Conservation (phyloP, 495 filamentous ascomycete species). For the Tuber melanosporum region DNA sequence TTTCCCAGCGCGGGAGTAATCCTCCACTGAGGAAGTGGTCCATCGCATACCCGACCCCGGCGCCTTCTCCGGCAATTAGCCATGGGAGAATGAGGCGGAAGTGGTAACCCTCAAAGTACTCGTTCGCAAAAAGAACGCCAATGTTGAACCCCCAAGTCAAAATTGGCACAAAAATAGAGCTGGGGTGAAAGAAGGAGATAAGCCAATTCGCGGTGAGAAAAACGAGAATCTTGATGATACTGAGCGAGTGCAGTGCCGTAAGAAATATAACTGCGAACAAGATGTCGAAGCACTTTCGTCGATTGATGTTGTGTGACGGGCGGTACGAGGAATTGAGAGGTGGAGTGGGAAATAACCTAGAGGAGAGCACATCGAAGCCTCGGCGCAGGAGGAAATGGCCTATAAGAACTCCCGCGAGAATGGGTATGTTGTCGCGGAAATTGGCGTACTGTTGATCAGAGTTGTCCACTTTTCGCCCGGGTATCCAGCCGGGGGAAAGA, state of each 20-base stretch:
- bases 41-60: constrained; percentile 41
- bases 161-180: constrained; percentile 37
- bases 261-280: constrained; percentile 75
- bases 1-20: constrained; percentile 79
- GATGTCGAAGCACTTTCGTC: constrained; percentile 77
- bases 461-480: constrained; percentile 88
- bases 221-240: constrained; percentile 67
- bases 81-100: constrained; percentile 56
- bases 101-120: constrained; percentile 70
- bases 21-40: constrained; percentile 56
- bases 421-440: constrained; percentile 81
- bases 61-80: constrained; percentile 45
- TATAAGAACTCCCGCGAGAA: constrained; percentile 61
- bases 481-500: constrained; percentile 82
- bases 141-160: constrained; percentile 95
- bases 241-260: constrained; percentile 73
- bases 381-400: constrained; percentile 72
- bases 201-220: constrained; percentile 79
- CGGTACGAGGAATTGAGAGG: constrained; percentile 32
- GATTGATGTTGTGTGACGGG: constrained; percentile 48
- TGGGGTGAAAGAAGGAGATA: constrained; percentile 47
- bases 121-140: constrained; percentile 78
- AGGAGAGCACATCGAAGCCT: constrained; percentile 53
- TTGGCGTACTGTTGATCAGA: constrained; percentile 83
- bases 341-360: constrained; percentile 28